A percentile compares a stretch with the other conserved stretches of the same genome.
Evolutionary conservation across 768 basidiomycete genomes (phyloP).

Genomic region (Psilocybe azurescens): DNA sequence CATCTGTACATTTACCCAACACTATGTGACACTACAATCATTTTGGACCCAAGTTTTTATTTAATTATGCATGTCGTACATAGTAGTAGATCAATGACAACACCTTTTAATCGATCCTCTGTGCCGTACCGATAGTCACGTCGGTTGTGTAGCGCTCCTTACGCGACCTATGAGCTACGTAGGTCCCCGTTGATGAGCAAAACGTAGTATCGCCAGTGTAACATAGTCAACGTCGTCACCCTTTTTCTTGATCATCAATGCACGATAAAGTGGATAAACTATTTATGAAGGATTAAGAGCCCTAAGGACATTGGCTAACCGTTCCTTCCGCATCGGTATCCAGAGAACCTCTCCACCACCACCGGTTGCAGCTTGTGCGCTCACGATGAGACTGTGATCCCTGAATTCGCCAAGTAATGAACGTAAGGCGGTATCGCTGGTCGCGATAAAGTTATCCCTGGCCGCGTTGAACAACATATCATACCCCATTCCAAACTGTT

Average conservation of each 20-base stretch:
- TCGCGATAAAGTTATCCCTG: constrained; percentile 85
- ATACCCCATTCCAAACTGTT: constrained; percentile 63
- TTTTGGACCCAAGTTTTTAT: neutral
- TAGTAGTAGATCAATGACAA: no score
- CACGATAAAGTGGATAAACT: neutral
- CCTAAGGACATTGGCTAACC: constrained; percentile 54
- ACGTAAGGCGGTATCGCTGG: constrained; percentile 83
- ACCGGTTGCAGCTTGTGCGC: constrained; percentile 45
- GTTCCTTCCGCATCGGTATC: constrained; percentile 87
- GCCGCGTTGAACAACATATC: constrained; percentile 76
- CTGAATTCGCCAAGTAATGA: constrained; percentile 88
- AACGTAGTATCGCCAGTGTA: no score
- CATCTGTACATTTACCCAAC: constrained; percentile 4
- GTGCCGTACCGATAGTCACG: no score
- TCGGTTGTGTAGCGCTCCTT: no score
- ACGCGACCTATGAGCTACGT: no score
- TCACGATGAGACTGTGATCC: constrained; percentile 87
- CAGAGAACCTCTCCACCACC: constrained; percentile 71
- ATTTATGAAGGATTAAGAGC: constrained; percentile 12
- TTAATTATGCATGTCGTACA: no score
- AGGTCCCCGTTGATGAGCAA: no score
- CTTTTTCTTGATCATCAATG: no score
- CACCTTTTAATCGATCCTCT: no score
- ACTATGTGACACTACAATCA: neutral
- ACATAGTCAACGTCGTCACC: no score